Evolutionary conservation across 257 asterid genomes (phyloP).

Genomic region (Nicotiana undulata): DNA sequence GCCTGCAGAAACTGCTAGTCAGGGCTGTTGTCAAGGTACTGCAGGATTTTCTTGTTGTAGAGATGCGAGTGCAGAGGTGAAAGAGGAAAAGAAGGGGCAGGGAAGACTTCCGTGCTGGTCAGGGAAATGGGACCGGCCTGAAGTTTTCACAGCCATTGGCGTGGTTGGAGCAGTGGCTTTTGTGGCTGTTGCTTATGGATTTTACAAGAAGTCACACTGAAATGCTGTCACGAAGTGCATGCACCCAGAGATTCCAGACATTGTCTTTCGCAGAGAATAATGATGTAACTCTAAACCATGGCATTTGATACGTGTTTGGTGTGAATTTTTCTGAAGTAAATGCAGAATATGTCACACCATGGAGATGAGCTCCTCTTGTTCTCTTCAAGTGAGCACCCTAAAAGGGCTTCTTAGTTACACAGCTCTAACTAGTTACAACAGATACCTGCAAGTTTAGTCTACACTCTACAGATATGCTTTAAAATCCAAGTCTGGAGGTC

Average conservation of each 20-base stretch:
- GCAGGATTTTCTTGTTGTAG: slow-evolving; percentile 75
- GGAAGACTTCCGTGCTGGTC: slow-evolving; percentile 36
- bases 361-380: neutral
- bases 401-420: neutral
- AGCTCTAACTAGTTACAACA: neutral
- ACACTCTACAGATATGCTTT: neutral
- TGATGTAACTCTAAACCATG: neutral
- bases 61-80: slow-evolving; percentile 39
- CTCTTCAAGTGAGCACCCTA: neutral
- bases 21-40: slow-evolving; percentile 87
- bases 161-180: slow-evolving; percentile 65
- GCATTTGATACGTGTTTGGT: neutral
- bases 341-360: neutral
- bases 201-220: slow-evolving; percentile 54
- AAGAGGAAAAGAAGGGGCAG: slow-evolving; percentile 25
- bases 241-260: neutral
- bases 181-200: slow-evolving; percentile 65
- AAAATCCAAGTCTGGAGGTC: neutral
- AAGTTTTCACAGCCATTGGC: slow-evolving; percentile 57
- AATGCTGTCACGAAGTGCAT: neutral
- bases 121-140: slow-evolving; percentile 63
- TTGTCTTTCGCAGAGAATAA: neutral
- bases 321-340: neutral
- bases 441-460: neutral
- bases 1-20: slow-evolving; percentile 30